Evolutionary conservation across 768 basidiomycete species (phyloP).

Genomic region (Fomitopsis serialis): DNA sequence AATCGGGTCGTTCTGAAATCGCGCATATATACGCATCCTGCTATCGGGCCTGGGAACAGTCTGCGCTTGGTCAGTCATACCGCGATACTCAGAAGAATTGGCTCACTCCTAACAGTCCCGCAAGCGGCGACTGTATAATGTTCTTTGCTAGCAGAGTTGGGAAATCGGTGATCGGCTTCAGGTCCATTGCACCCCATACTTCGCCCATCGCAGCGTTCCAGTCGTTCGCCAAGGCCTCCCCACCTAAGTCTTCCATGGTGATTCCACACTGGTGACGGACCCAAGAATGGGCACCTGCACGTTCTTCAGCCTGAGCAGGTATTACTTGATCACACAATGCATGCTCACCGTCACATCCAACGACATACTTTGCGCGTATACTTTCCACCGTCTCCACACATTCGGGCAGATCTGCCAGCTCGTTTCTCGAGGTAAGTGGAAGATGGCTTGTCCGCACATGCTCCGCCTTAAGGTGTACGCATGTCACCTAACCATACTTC

Average conservation of each 20-base stretch:
- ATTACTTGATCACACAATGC: neutral
- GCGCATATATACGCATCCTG: slow-evolving; percentile 66
- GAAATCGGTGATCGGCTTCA: slow-evolving; percentile 65
- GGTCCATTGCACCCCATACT: slow-evolving; percentile 42
- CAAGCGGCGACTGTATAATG: neutral
- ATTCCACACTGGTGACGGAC: slow-evolving; percentile 31
- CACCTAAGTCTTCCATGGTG: slow-evolving; percentile 29
- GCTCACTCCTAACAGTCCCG: neutral
- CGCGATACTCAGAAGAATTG: no score
- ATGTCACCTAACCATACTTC: no score
- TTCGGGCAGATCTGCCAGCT: neutral
- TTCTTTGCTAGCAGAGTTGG: slow-evolving; percentile 26
- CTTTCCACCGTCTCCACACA: slow-evolving; percentile 26
- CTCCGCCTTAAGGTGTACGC: slow-evolving; percentile 6
- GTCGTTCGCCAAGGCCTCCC: slow-evolving; percentile 33
- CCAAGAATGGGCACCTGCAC: slow-evolving; percentile 29
- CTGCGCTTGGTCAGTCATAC: no score
- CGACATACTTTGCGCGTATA: slow-evolving; percentile 28
- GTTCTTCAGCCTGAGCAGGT: no score
- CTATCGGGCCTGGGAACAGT: slow-evolving; percentile 69
- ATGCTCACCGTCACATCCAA: slow-evolving; percentile 29
- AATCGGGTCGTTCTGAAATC: slow-evolving; percentile 32
- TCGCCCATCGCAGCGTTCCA: slow-evolving; percentile 12
- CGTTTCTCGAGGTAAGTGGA: neutral
- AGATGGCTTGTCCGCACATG: slow-evolving; percentile 8